Base-by-base conservation (phyloP, 352 stramenopile species). In the Phytophthora boehmeriae region DNA sequence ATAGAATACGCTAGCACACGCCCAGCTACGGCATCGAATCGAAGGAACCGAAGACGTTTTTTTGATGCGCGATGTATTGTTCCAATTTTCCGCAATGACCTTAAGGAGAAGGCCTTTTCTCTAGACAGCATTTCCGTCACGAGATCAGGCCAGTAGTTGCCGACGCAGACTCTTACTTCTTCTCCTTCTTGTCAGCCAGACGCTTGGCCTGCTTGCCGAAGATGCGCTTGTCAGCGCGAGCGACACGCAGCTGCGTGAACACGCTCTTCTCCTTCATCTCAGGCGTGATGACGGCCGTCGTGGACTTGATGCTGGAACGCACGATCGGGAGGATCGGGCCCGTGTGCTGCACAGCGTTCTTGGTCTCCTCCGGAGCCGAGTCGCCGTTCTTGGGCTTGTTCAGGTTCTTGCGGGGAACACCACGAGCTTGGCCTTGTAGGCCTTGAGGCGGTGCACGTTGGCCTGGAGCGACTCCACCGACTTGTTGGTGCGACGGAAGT, bases 371-470 rank as follows among this genome's bases (percentile, higher is more conserved):
- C 32, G 78, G 71, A 27, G 88, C 73, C 49, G 95, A 91, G 83
- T 99, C 93, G 63, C 93, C 95, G 58, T 95, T 89, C 94, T 98
- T 99, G 56, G 89, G 77, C 86, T 98, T 98, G 76, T 94, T 97
- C 54, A 95, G 74, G 78, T 87, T 91, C 83, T 98, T 98, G 85
- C 97, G 96, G 97, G 97, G 93, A 99, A 99, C 56, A 99, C 86
- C 59, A 99, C 92, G 43, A 99, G 88, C 74, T 98, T 99, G 54
- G 83, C 80, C 86, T 99, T 98, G 96, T 99, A 99, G 60, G 97
- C 94, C 86, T 99, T 98, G 51, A 99, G 92, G 76, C 98, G 96
- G 68, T 98, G 89, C 57, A 99, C 97, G 83, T 99, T 99, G 23
- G 90, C 86, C 78, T 97, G 89, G 49, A 97, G 84, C 61, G 90